Base-by-base conservation (phyloP, 495 filamentous ascomycete genomes). In the Xylaria sp. region DNA sequence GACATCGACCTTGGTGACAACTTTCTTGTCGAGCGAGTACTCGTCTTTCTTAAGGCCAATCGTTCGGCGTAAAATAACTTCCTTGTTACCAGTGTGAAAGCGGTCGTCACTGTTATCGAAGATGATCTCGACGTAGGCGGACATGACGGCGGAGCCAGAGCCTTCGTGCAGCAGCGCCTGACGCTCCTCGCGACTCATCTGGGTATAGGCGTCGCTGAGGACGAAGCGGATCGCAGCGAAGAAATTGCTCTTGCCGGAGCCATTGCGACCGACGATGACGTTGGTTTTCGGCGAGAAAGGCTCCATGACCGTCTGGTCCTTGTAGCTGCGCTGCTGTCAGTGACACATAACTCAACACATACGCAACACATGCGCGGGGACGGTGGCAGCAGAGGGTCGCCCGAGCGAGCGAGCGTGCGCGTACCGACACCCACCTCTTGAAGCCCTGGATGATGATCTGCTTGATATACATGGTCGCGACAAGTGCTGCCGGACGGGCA, bases 361-460 rank as follows among this genome's bases (percentile, higher is more conserved):
- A n/a, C n/a, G n/a, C n/a, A n/a, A 35, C 31, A 19, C 31, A 11
- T 15, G 41, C 52, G 52, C 52, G 11, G 26, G 14, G 14, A 31
- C 12, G 31, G 26, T n/a, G 33, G 72, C 73, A 43, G 19, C 29
- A 44, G 24, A 44, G 63, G 24, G 35, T 43, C 26, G 62, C 65
- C 29, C 29, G 37, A 9, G 11, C 21, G 68, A 43, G 19, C 35
- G 17, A 1, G 48, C 58, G 69, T 66, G 66, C 64, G 67, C 58
- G 59, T 84, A 68, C 81, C 48, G 0, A 59, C 31, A 59, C 57
- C 31, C 33, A 97, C 95, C 95, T 97, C 85, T 98, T 98, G 85
- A 99, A 99, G 88, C 96, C 96, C 78, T 99, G 96, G 77, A 99
- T 98, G 82, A 98, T 99, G 78, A 99, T 97, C 85, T 99, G 96